These are phyloP conservation scores for Spathaspora boniae DNA, from an alignment of 805 yeast genomes.

Conservation along the genomic window DNA sequence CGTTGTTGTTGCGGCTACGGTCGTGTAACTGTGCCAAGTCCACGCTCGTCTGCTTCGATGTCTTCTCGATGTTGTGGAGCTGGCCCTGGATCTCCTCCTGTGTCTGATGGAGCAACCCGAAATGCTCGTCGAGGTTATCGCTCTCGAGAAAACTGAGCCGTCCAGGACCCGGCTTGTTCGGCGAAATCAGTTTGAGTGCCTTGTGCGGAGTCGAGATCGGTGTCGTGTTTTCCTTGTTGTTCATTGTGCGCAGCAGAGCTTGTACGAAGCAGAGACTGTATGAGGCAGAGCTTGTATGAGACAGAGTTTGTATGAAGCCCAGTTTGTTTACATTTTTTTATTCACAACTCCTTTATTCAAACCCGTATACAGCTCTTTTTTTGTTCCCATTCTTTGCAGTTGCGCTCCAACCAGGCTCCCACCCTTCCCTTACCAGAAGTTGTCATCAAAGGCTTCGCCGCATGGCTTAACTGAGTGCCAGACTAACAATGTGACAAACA, in stretches of 20 bases:
- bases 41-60: conserved; percentile 31
- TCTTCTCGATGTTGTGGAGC: conserved; percentile 26
- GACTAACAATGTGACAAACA: too few relatives aligned
- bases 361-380: too few relatives aligned
- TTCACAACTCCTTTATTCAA: not conserved
- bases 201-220: conserved; percentile 9
- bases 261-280: not conserved
- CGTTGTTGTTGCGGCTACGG: conserved; percentile 39
- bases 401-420: too few relatives aligned
- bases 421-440: too few relatives aligned
- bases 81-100: conserved; percentile 27
- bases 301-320: not conserved
- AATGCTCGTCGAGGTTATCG: conserved; percentile 33
- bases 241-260: not conserved
- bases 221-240: conserved; percentile 9
- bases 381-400: too few relatives aligned
- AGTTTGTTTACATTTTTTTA: not conserved
- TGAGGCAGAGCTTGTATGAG: not conserved
- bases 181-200: conserved; percentile 25
- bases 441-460: too few relatives aligned
- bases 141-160: conserved; percentile 27
- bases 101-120: conserved; percentile 24
- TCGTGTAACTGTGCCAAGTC: conserved; percentile 36
- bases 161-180: conserved; percentile 22
- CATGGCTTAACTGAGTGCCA: too few relatives aligned